phyloP scores from a whole-genome alignment of 352 stramenopile genomes.

The Phytophthora constricta region DNA sequence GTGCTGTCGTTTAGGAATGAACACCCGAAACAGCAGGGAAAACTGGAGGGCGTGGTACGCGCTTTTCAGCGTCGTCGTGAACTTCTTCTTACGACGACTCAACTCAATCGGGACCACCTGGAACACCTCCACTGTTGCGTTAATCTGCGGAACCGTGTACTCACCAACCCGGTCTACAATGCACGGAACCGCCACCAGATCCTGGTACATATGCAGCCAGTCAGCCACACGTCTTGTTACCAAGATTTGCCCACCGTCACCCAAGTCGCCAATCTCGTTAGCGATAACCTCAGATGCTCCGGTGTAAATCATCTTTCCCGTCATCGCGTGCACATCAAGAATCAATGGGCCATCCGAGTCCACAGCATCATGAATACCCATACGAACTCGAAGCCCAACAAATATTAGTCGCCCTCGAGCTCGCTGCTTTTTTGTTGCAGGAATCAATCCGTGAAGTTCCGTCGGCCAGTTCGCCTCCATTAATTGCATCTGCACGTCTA shows the following conservation, averaged over 20 bases:
- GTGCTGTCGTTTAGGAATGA: conserved; percentile 14
- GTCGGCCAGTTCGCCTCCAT: conserved; percentile 55
- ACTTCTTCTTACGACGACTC: conserved; percentile 44
- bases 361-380: conserved; percentile 65
- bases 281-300: conserved; percentile 59
- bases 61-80: conserved; percentile 45
- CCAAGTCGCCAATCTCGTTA: conserved; percentile 59
- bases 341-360: conserved; percentile 44
- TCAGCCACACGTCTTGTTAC: conserved; percentile 54
- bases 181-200: conserved; percentile 45
- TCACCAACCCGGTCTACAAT: conserved; percentile 43
- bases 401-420: conserved; percentile 48
- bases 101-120: conserved; percentile 45
- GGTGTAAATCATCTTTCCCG: conserved; percentile 66
- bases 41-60: background rate
- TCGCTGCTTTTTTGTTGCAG: conserved; percentile 48
- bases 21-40: conserved; percentile 5
- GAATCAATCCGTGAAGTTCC: conserved; percentile 45
- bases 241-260: conserved; percentile 62
- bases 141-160: conserved; percentile 49
- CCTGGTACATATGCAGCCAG: conserved; percentile 51
- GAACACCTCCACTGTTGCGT: conserved; percentile 47
- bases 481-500: conserved; percentile 62
- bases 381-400: conserved; percentile 56
- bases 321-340: conserved; percentile 53